These are phyloP conservation scores for Phialophora chinensis DNA, from an alignment of 2,329 filamentous ascomycete species.

Conservation along the genomic window DNA sequence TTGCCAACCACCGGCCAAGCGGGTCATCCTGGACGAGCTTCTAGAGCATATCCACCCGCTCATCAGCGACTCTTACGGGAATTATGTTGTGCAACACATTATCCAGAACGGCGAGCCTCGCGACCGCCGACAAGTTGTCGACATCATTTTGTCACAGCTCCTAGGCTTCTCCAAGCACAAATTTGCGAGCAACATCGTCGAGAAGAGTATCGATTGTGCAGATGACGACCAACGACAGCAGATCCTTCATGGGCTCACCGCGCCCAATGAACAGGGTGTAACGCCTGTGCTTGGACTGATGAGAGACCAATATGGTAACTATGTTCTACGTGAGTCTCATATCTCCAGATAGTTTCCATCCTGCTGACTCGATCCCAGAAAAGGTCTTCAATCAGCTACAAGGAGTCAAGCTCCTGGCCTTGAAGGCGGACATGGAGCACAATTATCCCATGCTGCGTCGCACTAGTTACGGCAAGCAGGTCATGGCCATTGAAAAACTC, in stretches of 20 bases:
- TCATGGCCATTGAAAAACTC: conserved; percentile 65
- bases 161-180: conserved; percentile 88
- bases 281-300: conserved; percentile 77
- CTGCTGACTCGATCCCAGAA: conserved; percentile 62
- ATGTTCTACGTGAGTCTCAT: conserved; percentile 82
- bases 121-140: conserved; percentile 75
- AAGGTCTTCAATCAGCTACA: conserved; percentile 73
- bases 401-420: conserved; percentile 62
- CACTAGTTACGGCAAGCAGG: conserved; percentile 69
- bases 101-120: conserved; percentile 76
- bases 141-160: conserved; percentile 73
- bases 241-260: conserved; percentile 70
- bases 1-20: conserved; percentile 73
- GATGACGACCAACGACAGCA: conserved; percentile 70
- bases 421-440: conserved; percentile 69
- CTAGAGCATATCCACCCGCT: conserved; percentile 73
- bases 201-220: conserved; percentile 82
- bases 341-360: background rate
- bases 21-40: conserved; percentile 77
- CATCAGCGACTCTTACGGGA: conserved; percentile 87
- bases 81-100: conserved; percentile 94
- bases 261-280: conserved; percentile 67
- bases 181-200: conserved; percentile 95
- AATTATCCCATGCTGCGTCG: conserved; percentile 68
- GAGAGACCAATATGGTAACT: conserved; percentile 92